Percentiles rank a stretch among this genome's conserved stretches.
These are phyloP conservation scores for Salvia sclarea DNA, from an alignment of 305 asterid species.

Conservation along the genomic window DNA sequence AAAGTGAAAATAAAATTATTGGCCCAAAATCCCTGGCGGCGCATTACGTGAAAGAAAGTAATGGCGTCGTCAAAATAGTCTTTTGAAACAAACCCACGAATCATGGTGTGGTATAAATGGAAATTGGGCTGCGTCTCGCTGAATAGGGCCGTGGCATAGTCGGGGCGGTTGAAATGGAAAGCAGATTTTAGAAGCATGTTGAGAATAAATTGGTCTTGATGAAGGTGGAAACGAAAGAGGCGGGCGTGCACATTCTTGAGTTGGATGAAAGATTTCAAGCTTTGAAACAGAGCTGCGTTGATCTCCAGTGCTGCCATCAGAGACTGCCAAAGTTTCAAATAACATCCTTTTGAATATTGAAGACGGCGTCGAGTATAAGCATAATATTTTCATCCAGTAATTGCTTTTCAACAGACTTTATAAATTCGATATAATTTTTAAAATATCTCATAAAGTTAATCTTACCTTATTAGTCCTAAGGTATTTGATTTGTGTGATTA, in stretches of 20 bases:
- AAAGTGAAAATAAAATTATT: conserved; percentile 58
- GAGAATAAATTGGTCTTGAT: conserved; percentile 50
- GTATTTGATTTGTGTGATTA: no score
- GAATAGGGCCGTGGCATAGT: conserved; percentile 55
- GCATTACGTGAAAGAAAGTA: conserved; percentile 52
- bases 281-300: conserved; percentile 45
- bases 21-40: conserved; percentile 46
- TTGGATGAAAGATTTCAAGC: conserved; percentile 52
- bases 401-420: no score
- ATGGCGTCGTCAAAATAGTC: conserved; percentile 47
- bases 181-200: conserved; percentile 51
- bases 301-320: conserved; percentile 42
- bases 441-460: no score
- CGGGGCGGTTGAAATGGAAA: conserved; percentile 55
- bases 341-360: background rate
- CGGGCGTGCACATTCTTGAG: conserved; percentile 64
- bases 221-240: conserved; percentile 47
- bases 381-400: no score
- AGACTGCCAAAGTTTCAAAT: background rate
- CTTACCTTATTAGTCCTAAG: no score
- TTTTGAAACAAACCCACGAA: conserved; percentile 59
- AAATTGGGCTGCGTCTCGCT: conserved; percentile 56
- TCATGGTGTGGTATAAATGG: conserved; percentile 61
- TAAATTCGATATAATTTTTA: no score
- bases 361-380: background rate